Percentiles rank a stretch among this genome's conserved stretches.
These are phyloP conservation scores for Colletotrichum sp. DNA, from an alignment of 2,329 filamentous ascomycete species.

Conservation along the genomic window DNA sequence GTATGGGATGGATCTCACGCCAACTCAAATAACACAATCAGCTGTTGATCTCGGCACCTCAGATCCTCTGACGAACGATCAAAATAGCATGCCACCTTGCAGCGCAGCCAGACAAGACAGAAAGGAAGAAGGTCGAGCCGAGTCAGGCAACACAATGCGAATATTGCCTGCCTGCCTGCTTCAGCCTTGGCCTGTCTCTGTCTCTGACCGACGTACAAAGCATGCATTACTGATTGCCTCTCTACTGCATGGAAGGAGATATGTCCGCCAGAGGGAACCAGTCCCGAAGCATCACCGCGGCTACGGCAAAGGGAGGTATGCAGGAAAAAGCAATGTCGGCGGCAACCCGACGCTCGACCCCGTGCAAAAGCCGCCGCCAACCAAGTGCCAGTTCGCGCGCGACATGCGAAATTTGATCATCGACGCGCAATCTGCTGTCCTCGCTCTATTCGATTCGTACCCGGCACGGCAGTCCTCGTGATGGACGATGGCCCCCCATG, in stretches of 20 bases:
- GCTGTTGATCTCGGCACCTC: background rate
- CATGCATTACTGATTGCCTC: background rate
- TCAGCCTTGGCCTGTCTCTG: background rate
- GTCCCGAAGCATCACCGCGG: background rate
- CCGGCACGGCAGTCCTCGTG: background rate
- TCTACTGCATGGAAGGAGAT: background rate
- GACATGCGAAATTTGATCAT: background rate
- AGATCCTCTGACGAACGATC: background rate
- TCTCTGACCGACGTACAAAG: background rate
- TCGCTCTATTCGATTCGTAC: background rate
- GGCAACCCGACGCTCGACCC: background rate
- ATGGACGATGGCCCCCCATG: background rate
- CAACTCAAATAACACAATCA: background rate
- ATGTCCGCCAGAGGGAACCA: background rate
- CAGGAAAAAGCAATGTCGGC: background rate
- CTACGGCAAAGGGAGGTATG: background rate
- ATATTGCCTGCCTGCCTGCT: background rate
- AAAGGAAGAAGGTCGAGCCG: background rate
- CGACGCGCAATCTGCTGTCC: background rate
- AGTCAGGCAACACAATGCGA: background rate
- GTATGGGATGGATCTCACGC: background rate
- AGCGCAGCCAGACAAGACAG: background rate
- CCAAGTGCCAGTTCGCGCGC: background rate
- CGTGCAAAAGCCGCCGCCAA: background rate
- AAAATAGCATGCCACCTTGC: background rate